Evolutionary conservation across 2,329 filamentous ascomycete genomes (phyloP), one percentile per base, ranked within the genome.

Genomic region (Colletotrichum sp.): DNA sequence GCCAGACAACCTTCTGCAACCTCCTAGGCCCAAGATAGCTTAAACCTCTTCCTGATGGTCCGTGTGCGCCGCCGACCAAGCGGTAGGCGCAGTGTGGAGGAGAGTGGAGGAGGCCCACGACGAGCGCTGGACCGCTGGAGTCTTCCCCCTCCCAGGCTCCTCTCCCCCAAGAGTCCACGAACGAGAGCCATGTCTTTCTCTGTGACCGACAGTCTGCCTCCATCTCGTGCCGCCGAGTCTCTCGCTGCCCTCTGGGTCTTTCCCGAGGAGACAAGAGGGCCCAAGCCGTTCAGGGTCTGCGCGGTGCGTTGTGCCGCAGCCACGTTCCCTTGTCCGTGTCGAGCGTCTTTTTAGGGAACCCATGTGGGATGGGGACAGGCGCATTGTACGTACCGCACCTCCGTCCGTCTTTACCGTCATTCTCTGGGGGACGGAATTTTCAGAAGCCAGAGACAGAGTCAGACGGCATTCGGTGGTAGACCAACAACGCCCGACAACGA

Each of bases 1-100:
- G 63, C 44, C 70, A 64, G 44, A 55, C 59, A 34, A 16, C 55
- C 59, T 28, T 62, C 59, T 62, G 44, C 44, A n/a, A 62, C 18
- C n/a, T 13, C n/a, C 73, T 73, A 76, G 57, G 18, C 73, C 70
- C 30, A 64, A 73, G 13, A 13, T 28, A 59, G 73, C n/a, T 68
- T 68, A 73, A 76, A 21, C 39, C 59, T n/a, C n/a, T 49, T 60
- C 68, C 44, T 63, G 15, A 15, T 64, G 34, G 57, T 73, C 69
- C 55, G 73, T 76, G 70, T 34, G 21, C 16, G 39, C 55, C 32
- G n/a, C 32, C 64, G 21, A 49, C 70, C n/a, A 44, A 59, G 39
- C 70, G n/a, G 44, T 44, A 63, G 64, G 57, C 73, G 49, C 32
- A n/a, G 57, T 65, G 64, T 68, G 59, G 70, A 73, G 64, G 70